Percentiles rank a stretch among this genome's conserved stretches.
phyloP scores from a whole-genome alignment of 495 filamentous ascomycete species.

The Antarctomyces pellizariae region DNA sequence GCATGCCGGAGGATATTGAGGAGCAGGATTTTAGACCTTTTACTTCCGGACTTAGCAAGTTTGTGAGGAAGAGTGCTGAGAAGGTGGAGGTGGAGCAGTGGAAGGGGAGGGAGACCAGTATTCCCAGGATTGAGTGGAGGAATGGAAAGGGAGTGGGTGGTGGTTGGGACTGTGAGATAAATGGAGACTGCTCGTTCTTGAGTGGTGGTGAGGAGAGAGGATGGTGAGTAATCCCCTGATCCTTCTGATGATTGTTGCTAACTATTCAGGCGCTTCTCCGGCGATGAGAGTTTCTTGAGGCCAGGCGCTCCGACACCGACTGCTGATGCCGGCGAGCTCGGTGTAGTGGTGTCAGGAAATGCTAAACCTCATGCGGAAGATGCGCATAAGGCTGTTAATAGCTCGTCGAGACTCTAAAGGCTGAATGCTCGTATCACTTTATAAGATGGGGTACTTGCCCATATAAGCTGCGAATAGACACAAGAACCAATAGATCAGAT shows the following conservation, averaged over 20 bases:
- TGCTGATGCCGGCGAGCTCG: conserved; percentile 15
- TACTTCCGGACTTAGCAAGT: conserved; percentile 54
- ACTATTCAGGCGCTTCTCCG: conserved; percentile 41
- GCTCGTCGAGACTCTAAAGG: too few species aligned
- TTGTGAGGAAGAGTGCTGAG: conserved; percentile 13
- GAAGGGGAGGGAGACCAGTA: conserved; percentile 13
- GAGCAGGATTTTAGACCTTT: conserved; percentile 70
- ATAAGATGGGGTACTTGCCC: too few species aligned
- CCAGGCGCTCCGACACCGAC: conserved; percentile 2
- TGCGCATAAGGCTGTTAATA: too few species aligned
- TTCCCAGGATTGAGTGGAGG: conserved; percentile 31
- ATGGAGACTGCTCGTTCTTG: conserved; percentile 68
- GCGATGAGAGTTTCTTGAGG: conserved; percentile 45
- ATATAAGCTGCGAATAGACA: too few species aligned
- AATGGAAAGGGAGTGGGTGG: conserved; percentile 45
- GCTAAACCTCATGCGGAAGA: too few species aligned
- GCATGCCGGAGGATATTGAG: conserved; percentile 40
- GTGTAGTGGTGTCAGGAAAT: conserved; percentile 15
- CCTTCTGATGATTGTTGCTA: conserved; percentile 5
- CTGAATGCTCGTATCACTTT: too few species aligned
- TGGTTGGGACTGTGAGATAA: conserved; percentile 55
- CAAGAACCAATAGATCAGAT: too few species aligned
- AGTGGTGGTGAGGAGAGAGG: conserved; percentile 63
- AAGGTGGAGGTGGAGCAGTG: conserved; percentile 10
- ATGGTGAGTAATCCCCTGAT: conserved; percentile 36